Evolutionary conservation across 2,329 filamentous ascomycete species (phyloP).

Genomic region (Hypomyces perniciosus): DNA sequence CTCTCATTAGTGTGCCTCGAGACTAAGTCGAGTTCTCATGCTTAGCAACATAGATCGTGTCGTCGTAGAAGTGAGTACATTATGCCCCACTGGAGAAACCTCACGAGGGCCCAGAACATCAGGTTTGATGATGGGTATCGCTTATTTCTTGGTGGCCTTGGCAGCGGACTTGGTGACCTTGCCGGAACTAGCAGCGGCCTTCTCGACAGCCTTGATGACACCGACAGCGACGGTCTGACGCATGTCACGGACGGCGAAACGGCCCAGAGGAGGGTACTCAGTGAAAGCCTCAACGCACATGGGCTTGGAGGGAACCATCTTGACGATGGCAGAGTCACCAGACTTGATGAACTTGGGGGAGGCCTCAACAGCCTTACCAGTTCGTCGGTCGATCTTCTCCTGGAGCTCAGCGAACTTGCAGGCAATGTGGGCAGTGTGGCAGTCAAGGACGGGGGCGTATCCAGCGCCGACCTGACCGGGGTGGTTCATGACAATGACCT

Average conservation of each 20-base stretch:
- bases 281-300: constrained; percentile 99
- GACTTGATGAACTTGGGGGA: constrained; percentile 99
- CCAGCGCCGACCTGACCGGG: constrained; percentile 98
- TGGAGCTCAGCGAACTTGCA: constrained; percentile 99
- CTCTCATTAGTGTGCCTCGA: constrained; percentile 40
- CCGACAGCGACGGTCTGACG: constrained; percentile 82
- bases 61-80: constrained; percentile 42
- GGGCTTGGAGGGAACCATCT: constrained; percentile 99
- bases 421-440: constrained; percentile 99
- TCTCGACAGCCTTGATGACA: constrained; percentile 86
- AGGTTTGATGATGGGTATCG: constrained; percentile 18
- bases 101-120: constrained; percentile 21
- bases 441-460: constrained; percentile 98
- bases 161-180: constrained; percentile 69
- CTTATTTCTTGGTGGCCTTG: constrained; percentile 72
- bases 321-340: constrained; percentile 99
- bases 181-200: constrained; percentile 49
- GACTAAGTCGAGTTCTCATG: constrained; percentile 39
- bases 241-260: constrained; percentile 99
- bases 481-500: constrained; percentile 99
- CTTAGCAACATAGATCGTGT: constrained; percentile 38
- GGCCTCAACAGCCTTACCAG: constrained; percentile 91
- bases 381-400: constrained; percentile 99
- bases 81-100: constrained; percentile 20
- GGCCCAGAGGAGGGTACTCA: constrained; percentile 97